Conservation (phyloP, 2,329 filamentous ascomycete genomes). For the Claviceps sorghi region DNA sequence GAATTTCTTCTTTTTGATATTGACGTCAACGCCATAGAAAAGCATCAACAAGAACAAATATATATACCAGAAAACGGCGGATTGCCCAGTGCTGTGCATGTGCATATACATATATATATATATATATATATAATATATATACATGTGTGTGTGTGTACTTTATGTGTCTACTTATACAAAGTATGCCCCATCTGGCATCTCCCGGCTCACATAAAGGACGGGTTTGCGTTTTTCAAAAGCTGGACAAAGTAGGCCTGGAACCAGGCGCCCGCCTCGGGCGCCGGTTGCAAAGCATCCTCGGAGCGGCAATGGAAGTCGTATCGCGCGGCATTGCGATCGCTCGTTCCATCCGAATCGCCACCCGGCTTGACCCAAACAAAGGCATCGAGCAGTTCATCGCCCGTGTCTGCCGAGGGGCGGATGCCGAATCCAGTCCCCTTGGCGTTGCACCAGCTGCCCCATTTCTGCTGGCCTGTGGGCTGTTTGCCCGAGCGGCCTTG, state of each 20-base stretch:
- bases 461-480: conserved; percentile 43
- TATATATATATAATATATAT: no score
- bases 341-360: conserved; percentile 32
- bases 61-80: no score
- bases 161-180: no score
- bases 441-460: conserved; percentile 58
- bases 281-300: conserved; percentile 40
- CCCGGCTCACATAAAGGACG: conserved; percentile 24
- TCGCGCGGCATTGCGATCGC: conserved; percentile 10
- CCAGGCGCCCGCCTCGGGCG: conserved; percentile 57
- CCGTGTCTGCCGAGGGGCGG: conserved; percentile 49
- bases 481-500: conserved; percentile 41
- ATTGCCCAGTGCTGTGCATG: no score
- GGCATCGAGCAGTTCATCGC: conserved; percentile 43
- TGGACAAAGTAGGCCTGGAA: conserved; percentile 47
- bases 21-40: no score
- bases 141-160: no score
- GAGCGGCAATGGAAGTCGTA: conserved; percentile 28
- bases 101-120: no score
- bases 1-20: no score
- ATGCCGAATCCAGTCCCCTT: conserved; percentile 47
- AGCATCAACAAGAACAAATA: no score
- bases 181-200: no score
- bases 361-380: conserved; percentile 62
- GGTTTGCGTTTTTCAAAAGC: conserved; percentile 40